phyloP scores from a whole-genome alignment of 1,139 yeast species.

The Sugiyamaella grinbergsii region DNA sequence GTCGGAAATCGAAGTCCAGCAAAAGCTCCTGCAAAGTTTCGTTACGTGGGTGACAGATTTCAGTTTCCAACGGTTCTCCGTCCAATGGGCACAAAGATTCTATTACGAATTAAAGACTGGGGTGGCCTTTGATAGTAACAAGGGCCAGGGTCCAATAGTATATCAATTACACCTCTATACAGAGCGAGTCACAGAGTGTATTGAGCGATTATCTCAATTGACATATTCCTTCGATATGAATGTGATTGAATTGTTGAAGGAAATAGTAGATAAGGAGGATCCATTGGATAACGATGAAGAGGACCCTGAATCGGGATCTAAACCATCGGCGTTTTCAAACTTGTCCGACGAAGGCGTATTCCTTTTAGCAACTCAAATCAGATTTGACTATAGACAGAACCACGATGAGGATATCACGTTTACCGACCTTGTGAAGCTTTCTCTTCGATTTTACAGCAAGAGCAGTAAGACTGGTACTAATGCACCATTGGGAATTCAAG shows the following conservation, averaged over 20 bases:
- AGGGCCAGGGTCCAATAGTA: conserved; percentile 26
- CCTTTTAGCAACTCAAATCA: conserved; percentile 40
- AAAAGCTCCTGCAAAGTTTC: conserved; percentile 48
- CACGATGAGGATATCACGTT: conserved; percentile 20
- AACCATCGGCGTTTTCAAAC: conserved; percentile 28
- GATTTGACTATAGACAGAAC: conserved; percentile 31
- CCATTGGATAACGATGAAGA: conserved; percentile 7
- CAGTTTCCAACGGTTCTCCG: conserved; percentile 41
- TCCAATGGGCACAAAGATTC: conserved; percentile 41
- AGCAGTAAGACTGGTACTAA: conserved; percentile 39
- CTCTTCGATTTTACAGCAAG: conserved; percentile 27
- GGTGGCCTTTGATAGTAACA: conserved; percentile 29
- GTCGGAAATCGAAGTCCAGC: conserved; percentile 43
- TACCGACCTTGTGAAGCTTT: conserved; percentile 32
- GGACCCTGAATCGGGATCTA: conserved; percentile 18
- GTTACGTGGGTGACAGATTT: conserved; percentile 51
- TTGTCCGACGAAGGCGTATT: conserved; percentile 41
- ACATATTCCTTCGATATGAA: conserved; percentile 66
- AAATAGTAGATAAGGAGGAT: conserved; percentile 29
- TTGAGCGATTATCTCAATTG: conserved; percentile 55
- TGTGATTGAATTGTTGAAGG: conserved; percentile 47
- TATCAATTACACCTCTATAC: conserved; percentile 34
- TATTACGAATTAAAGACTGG: conserved; percentile 37
- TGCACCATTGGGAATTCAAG: conserved; percentile 45
- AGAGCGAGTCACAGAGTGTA: conserved; percentile 39